Base-by-base conservation (phyloP, 192 early-diverging fungal species). In the Coemansia furcata region DNA sequence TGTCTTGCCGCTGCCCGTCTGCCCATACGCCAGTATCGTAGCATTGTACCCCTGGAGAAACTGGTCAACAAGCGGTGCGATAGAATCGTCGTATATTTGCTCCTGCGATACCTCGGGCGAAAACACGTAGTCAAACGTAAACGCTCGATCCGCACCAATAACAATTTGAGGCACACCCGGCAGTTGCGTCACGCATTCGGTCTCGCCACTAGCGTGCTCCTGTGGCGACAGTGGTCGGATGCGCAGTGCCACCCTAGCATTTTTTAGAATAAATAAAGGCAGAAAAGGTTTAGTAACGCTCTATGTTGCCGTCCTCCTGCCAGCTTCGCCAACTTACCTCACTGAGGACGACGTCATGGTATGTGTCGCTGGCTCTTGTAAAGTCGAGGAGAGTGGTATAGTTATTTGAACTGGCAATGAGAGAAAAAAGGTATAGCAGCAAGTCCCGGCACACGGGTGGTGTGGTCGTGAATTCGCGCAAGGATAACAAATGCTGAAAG, bases 1-100 rank as follows among this genome's bases (percentile, higher is more conserved):
- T 26, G 97, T 97, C 78, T 98, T 98, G 67, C 97, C 97, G 6
- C 89, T 90, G 11, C 93, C 74, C 2, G 79, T 82, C 68, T 82
- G 67, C 40, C 93, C 92, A 83, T 92, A 92, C 46, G 97, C 97
- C 62, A 99, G 81, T 19, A 99, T 90, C 1, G 97, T 98, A 21
- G 90, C 93, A 78, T 98, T 99, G 71, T 94, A 78, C 62, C 97
- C 97, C 83, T 91, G 84, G 29, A 92, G 63, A 70, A 91, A 90
- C 57, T 82, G 86, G 49, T 63, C 26, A 0, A 87, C 60, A 29
- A 92, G 78, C 14, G 78, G 86, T 12, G 61, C 69, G 0, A 87
- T 84, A 15, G 82, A 68, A 0, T 72, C 66, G 43, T 85, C 80
- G 68, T 89, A 95, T 38, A 95, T 75, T 38, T 88, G 80, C 39